Evolutionary conservation across 2,329 filamentous ascomycete species (phyloP).

Genomic region (Diaporthe ilicicola): DNA sequence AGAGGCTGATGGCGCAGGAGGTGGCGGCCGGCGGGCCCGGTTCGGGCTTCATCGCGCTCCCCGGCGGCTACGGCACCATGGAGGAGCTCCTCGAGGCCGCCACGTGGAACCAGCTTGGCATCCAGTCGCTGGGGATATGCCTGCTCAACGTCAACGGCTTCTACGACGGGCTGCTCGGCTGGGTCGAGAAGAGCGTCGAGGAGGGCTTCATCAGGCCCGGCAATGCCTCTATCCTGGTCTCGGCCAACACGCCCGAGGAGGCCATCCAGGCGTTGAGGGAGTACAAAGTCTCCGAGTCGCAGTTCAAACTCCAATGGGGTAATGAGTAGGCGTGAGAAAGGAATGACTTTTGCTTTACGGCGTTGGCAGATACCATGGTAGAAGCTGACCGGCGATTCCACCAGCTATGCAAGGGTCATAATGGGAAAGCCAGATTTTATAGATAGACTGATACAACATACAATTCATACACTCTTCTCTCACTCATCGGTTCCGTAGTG

Average conservation of each 20-base stretch:
- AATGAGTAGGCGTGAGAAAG: slow-evolving; percentile 56
- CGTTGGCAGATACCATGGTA: slow-evolving; percentile 21
- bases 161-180: slow-evolving; percentile 86
- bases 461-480: background rate
- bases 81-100: slow-evolving; percentile 93
- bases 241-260: slow-evolving; percentile 76
- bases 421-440: background rate
- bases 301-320: slow-evolving; percentile 85
- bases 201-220: slow-evolving; percentile 78
- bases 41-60: slow-evolving; percentile 87
- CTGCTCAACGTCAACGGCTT: slow-evolving; percentile 90
- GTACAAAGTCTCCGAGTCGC: slow-evolving; percentile 79
- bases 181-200: slow-evolving; percentile 79
- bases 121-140: slow-evolving; percentile 82
- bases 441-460: slow-evolving; percentile 29
- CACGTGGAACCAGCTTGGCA: slow-evolving; percentile 97
- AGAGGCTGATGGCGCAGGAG: slow-evolving; percentile 90
- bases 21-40: slow-evolving; percentile 84
- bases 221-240: slow-evolving; percentile 80
- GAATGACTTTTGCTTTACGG: background rate
- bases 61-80: slow-evolving; percentile 91
- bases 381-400: background rate
- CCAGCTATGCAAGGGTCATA: background rate
- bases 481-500: background rate
- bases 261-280: slow-evolving; percentile 75